Evolutionary conservation across 345 rosid species (phyloP), one percentile per base, ranked within the genome.

Genomic region (Acer negundo): DNA sequence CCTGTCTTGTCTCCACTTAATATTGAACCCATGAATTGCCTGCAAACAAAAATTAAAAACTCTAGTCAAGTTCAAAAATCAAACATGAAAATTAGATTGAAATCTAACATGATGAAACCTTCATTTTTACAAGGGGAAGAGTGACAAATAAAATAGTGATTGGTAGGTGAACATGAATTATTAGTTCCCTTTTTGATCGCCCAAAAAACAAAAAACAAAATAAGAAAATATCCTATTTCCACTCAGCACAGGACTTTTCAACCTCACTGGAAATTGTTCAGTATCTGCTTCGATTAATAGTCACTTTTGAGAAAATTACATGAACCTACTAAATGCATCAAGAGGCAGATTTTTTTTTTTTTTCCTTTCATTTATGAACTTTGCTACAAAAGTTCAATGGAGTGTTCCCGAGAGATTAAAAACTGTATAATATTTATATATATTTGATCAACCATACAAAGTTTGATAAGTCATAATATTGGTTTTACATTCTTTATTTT

Each of bases 1-100:
- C 94, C 95, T 16, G 93, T 89, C 75, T 76, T 86, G 71, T 94
- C 95, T 3, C 84, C 70, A 58, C 81, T 84, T 40, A 88, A 38
- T 66, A 88, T 73, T 47, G 94, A 81, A 20, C 76, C 42, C 64
- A 90, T 62, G 83, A 88, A 92, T 71, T 85, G 83, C 88, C 97
- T 90, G 83, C 80, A 75, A 62, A 79, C 31, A 40, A 46, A 42
- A 53, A 42, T n/a, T 17, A 28, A 22, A 47, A 71, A 28, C 1
- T 51, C 49, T 46, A 46, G 49, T 46, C 49, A 46, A 46, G 15
- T 46, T 46, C n/a, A 53, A 16, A 16, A 53, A 53, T 53, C 58
- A 53, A 7, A 53, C 58, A 53, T 53, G 58, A 53, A 53, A 46
- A 16, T 53, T 53, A 16, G 6, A 53, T 6, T 10, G 26, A 59